Base-by-base conservation (phyloP, 2,329 filamentous ascomycete genomes). In the Pestalotiopsis sp. region DNA sequence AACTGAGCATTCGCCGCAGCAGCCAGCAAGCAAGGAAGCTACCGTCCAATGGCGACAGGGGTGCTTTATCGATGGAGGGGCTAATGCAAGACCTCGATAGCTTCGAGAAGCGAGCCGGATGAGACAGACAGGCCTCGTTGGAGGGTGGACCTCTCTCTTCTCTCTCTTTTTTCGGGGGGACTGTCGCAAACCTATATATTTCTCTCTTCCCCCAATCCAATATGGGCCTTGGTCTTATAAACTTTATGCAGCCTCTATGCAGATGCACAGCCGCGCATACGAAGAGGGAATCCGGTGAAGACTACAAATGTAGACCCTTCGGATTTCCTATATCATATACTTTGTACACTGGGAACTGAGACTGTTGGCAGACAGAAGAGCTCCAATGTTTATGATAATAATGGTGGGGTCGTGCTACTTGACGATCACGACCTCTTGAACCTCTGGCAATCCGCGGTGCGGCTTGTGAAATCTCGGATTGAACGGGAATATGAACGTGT, bases 21-120 rank as follows among this genome's bases (percentile, higher is more conserved):
- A 58, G 52, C n/a, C n/a, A 23, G 13, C n/a, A n/a, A 12, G 11
- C n/a, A n/a, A 12, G 11, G 52, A 7, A 25, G 57, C 57, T 52
- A 23, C 57, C 14, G 27, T 36, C n/a, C 27, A 27, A 59, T 20
- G 31, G 41, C 5, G 52, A 66, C 64, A 66, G 55, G 64, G 64
- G 55, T 66, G 52, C 45, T 31, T 63, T 55, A 38, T 67, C 65
- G 65, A 52, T 31, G 41, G 65, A 67, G 65, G 65, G 65, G 65
- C 65, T 67, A 62, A 67, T 67, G 65, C 65, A 67, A 66, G 65
- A 38, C 45, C 57, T 62, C 57, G 57, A 67, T 55, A 63, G 65
- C 65, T 63, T 63, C 39, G 41, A 60, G 57, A 49, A 58, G 41
- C 27, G 45, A 52, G 45, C 45, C 45, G 45, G 45, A 52, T 52